phyloP scores from a whole-genome alignment of 192 early-diverging fungal species.

The Podila verticillata region DNA sequence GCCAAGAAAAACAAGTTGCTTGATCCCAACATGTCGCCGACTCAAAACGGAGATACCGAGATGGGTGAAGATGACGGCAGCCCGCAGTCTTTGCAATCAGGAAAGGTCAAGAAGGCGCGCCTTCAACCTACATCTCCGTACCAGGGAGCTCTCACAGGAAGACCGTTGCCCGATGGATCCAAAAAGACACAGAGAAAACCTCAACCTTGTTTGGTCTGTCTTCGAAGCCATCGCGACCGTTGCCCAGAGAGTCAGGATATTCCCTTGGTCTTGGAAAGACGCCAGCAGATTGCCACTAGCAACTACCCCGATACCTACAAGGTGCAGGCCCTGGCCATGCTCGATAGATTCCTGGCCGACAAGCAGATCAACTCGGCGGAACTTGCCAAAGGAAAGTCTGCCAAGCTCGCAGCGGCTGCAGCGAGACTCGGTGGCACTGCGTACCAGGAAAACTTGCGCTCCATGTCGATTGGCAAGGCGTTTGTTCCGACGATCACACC shows the following conservation, averaged over 20 bases:
- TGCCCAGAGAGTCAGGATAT: slow-evolving; percentile 52
- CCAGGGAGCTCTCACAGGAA: slow-evolving; percentile 5
- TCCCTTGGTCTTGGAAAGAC: slow-evolving; percentile 41
- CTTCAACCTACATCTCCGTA: slow-evolving; percentile 25
- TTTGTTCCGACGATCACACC: slow-evolving; percentile 49
- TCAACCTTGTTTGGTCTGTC: slow-evolving; percentile 38
- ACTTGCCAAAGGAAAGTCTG: slow-evolving; percentile 26
- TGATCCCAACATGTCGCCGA: slow-evolving; percentile 28
- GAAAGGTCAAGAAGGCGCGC: slow-evolving; percentile 39
- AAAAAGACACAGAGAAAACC: slow-evolving; percentile 28
- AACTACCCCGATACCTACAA: slow-evolving; percentile 47
- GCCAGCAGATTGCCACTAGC: slow-evolving; percentile 50
- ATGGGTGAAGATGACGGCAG: slow-evolving; percentile 23
- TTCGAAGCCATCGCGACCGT: slow-evolving; percentile 37
- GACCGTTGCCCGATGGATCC: background rate
- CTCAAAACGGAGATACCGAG: slow-evolving; percentile 23
- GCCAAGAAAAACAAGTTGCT: slow-evolving; percentile 16
- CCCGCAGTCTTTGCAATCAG: slow-evolving; percentile 2
- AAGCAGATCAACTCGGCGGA: slow-evolving; percentile 41
- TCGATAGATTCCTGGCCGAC: slow-evolving; percentile 38
- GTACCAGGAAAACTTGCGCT: slow-evolving; percentile 43
- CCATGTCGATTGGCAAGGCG: slow-evolving; percentile 48
- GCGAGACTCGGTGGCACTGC: slow-evolving; percentile 39
- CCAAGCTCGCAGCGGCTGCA: slow-evolving; percentile 36
- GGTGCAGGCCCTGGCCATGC: slow-evolving; percentile 18